Evolutionary conservation across 306 rosid species (phyloP), one percentile per base, ranked within the genome.

Genomic region (Arachis stenosperma): DNA sequence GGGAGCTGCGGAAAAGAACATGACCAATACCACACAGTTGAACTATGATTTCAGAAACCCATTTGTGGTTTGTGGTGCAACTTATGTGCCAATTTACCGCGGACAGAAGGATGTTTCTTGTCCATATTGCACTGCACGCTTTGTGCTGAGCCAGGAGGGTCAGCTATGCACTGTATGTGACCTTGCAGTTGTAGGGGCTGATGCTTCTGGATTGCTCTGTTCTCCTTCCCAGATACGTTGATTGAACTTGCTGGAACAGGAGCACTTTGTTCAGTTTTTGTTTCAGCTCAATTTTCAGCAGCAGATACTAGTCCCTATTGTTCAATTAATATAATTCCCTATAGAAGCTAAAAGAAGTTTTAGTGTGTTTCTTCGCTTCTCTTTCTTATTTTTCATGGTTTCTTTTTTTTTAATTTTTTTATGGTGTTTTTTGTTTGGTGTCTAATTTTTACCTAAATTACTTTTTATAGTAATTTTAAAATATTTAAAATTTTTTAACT

Each of bases 41-140:
- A 90, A 89, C 81, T 93, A 93, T 46, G 98, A 90, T 77, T 93
- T 90, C 52, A 78, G 98, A 65, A 93, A 93, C 78, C 98, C 98
- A 27, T 93, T 93, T 83, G 97, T 93, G 71, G 66, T 71, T 74
- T 93, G 98, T 63, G 98, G 98, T 3, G 90, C 93, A 29, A 93
- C 98, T 33, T 89, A 90, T 55, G 88, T 89, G 61, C 98, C 97
- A 6, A 90, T 93, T 65, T 93, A 93, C 69, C 87, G 96, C 30
- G 98, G 97, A 61, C 97, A 93, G 81, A 93, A 86, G 82, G 98
- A 93, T 56, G 85, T 79, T 6, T 83, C 90, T 58, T 93, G 98
- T 87, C 92, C 98, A 0, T 93, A 84, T 44, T 93, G 98, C 74
- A 90, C 83, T 82, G 80, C 98, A 17, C 92, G 96, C 68, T 93